Evolutionary conservation across 1,139 yeast genomes (phyloP), one percentile per base, ranked within the genome.

Genomic region (Suhomyces bolitotheri): DNA sequence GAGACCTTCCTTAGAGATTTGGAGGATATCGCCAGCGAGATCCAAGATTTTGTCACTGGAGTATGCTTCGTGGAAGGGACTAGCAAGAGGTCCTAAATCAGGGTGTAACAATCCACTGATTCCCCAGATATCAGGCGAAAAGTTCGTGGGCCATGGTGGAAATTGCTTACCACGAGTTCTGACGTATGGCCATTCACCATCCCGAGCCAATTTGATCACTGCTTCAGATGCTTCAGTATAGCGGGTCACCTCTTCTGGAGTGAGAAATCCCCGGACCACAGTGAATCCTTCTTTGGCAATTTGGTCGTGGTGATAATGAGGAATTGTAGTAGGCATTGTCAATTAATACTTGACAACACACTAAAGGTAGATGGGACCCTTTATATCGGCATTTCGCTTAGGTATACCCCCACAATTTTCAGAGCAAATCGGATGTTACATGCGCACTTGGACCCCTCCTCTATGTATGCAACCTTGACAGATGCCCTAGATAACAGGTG

Each of bases 51-150:
- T 68, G 24, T 66, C 71, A 32, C 62, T 56, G 2, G 76, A 60
- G 48, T 74, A 74, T 27, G 71, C 57, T 26, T 69, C 64, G 40
- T 74, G 79, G 50, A 71, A 73, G 5, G 70, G 67, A 2, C 25
- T 17, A 3, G 70, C 54, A 36, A 65, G 51, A 4, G 64, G 69
- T 2, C 64, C 64, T 44, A 74, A 56, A 34, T 68, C 73, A 0
- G 81, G 81, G 45, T 75, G 72, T 50, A 76, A 58, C 34, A 76
- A 58, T 2, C 78, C 78, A 9, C 73, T 57, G 11, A 76, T 60
- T 1, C 81, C 81, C 81, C 81, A 76, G 41, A 76, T 75, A 43
- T 76, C 80, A 3, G 80, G 78, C 40, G 69, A 66, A 46, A 69
- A 73, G 45, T 73, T 71, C 44, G 62, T 59, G 10, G 80, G 80